Evolutionary conservation across 2,329 filamentous ascomycete species (phyloP).

Genomic region (Penicillium italicum): DNA sequence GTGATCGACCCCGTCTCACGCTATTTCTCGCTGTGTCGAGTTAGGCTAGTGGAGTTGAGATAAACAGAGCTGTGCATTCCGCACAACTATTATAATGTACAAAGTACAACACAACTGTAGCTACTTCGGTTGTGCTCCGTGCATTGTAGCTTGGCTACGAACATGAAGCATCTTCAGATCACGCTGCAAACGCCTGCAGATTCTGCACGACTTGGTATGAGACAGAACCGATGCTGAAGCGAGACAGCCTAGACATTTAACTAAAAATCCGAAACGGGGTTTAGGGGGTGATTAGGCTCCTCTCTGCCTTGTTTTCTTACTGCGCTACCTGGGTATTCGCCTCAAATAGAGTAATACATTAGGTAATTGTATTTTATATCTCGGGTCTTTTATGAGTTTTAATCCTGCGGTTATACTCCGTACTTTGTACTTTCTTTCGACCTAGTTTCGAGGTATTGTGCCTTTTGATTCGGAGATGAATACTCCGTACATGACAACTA

Average conservation of each 20-base stretch:
- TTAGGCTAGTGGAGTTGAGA: background rate
- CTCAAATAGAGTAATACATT: background rate
- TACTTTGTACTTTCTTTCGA: background rate
- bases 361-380: background rate
- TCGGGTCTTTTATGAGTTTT: too few species aligned
- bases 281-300: conserved; percentile 7
- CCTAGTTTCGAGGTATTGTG: too few species aligned
- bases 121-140: background rate
- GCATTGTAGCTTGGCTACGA: background rate
- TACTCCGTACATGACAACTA: too few species aligned
- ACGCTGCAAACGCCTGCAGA: background rate
- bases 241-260: conserved; percentile 8
- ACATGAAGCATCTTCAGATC: background rate
- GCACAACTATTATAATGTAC: background rate
- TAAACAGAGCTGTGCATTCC: background rate
- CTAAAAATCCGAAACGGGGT: conserved; percentile 16
- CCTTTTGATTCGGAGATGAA: too few species aligned
- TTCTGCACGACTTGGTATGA: background rate
- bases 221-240: conserved; percentile 9
- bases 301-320: conserved; percentile 20
- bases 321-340: conserved; percentile 1
- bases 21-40: background rate
- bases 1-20: background rate
- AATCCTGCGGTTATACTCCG: too few species aligned
- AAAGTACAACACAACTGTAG: background rate